Evolutionary conservation across 2,329 filamentous ascomycete species (phyloP), one percentile per base, ranked within the genome.

Genomic region (Trichoderma guizhouense): DNA sequence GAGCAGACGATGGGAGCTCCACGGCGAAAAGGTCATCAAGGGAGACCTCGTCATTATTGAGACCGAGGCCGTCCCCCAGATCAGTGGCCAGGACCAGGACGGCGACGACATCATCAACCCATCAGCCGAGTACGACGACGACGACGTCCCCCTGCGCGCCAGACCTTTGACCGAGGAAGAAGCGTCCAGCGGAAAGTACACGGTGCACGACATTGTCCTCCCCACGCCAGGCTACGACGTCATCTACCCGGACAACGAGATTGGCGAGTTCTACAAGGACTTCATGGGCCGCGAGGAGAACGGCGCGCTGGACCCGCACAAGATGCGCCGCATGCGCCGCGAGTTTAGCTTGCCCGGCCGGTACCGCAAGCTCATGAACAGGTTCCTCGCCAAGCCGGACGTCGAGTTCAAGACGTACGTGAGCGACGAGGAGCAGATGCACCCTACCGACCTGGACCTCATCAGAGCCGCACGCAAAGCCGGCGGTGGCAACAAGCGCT

Each of bases 211-310:
- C 79, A 79, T 98, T 73, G 95, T 99, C 14, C 86, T 99, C 3
- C 95, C 97, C 3, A 91, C 92, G n/a, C 96, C 96, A 0, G 96
- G 96, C 21, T 98, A 91, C 83, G 94, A 97, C 76, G 89, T 98
- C 51, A 81, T 93, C 43, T 99, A 98, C 79, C 96, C 96, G 0
- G 79, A 86, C 26, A 98, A 99, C 80, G 89, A 89, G 43, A 89
- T 97, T 74, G 93, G 92, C n/a, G 86, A 89, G 3, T 97, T 92
- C 80, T 99, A 98, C 83, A 87, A 87, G 74, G 86, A 89, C 3
- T 97, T 98, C 82, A 99, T 99, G 97, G 88, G 83, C 36, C 92
- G 88, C 66, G 88, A 92, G 62, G 87, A 89, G 74, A 95, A 96
- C 73, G 95, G 95, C 12, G 83, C 85, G 1, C 85, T 99, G 14